Conservation (phyloP, 805 yeast genomes). For the Yarrowia osloensis region DNA sequence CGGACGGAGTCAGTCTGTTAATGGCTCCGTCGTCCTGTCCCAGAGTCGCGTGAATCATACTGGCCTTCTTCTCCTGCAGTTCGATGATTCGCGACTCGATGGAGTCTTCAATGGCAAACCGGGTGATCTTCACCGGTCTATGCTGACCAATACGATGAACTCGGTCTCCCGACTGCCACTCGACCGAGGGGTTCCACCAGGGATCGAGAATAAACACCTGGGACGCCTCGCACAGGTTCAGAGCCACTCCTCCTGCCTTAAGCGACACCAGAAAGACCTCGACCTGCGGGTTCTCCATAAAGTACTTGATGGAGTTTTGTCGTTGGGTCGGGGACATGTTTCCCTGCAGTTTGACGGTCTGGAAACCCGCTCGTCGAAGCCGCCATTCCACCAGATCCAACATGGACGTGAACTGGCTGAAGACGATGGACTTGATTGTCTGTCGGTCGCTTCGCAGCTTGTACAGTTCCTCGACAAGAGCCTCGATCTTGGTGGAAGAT, state of each 20-base stretch:
- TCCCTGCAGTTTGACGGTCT: slow-evolving; percentile 92
- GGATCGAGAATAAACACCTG: slow-evolving; percentile 96
- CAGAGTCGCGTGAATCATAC: slow-evolving; percentile 96
- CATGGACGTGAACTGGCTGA: slow-evolving; percentile 97
- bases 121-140: slow-evolving; percentile 88
- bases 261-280: slow-evolving; percentile 93
- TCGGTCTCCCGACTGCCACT: slow-evolving; percentile 98
- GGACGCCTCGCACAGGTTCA: slow-evolving; percentile 93
- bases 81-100: slow-evolving; percentile 95
- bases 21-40: slow-evolving; percentile 92
- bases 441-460: slow-evolving; percentile 79
- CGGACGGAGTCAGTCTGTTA: slow-evolving; percentile 85
- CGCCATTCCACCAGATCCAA: slow-evolving; percentile 96
- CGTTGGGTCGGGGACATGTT: slow-evolving; percentile 96
- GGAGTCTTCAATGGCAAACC: slow-evolving; percentile 94
- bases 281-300: slow-evolving; percentile 88
- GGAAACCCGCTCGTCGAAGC: slow-evolving; percentile 88
- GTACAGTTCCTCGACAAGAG: slow-evolving; percentile 89
- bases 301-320: slow-evolving; percentile 84
- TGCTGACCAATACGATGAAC: slow-evolving; percentile 97
- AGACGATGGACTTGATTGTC: slow-evolving; percentile 93
- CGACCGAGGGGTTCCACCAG: slow-evolving; percentile 99
- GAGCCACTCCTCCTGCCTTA: slow-evolving; percentile 98
- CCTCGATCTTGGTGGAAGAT: slow-evolving; percentile 95
- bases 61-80: slow-evolving; percentile 94